These are phyloP conservation scores for Fraxinus anomala DNA, from an alignment of 257 asterid species.

Conservation along the genomic window DNA sequence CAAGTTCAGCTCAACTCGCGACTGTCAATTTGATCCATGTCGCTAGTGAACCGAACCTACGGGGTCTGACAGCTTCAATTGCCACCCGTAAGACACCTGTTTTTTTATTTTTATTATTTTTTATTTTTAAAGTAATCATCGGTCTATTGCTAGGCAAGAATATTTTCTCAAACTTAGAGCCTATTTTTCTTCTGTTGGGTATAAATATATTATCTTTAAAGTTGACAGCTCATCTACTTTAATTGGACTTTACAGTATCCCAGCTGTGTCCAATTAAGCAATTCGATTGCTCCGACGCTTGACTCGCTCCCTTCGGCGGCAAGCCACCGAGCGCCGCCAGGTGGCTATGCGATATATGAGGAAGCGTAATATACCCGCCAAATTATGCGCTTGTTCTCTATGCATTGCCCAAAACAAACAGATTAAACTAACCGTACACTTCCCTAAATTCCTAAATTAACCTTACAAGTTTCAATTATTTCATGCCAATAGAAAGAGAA, in stretches of 20 bases:
- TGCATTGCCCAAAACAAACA: background rate
- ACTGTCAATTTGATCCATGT: too few relatives aligned
- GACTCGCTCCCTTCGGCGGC: conserved; percentile 32
- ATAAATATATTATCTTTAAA: background rate
- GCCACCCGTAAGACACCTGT: too few relatives aligned
- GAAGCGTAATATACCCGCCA: background rate
- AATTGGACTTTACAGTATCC: background rate
- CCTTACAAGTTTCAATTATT: background rate
- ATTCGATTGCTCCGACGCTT: conserved; percentile 12
- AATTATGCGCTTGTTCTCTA: background rate
- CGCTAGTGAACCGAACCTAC: too few relatives aligned
- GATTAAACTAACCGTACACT: background rate
- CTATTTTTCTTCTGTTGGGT: background rate
- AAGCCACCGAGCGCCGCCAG: conserved; percentile 36
- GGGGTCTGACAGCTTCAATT: too few relatives aligned
- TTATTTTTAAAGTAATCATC: background rate
- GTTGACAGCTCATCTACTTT: conserved; percentile 7
- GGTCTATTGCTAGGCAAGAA: background rate
- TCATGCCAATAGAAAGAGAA: too few relatives aligned
- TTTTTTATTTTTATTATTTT: too few relatives aligned
- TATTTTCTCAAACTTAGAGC: background rate
- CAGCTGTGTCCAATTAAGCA: conserved; percentile 36
- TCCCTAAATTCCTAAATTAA: background rate
- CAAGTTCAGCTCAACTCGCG: too few relatives aligned
- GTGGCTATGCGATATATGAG: conserved; percentile 15